Conservation (phyloP, 2,329 filamentous ascomycete species). For the Alternaria sp. region DNA sequence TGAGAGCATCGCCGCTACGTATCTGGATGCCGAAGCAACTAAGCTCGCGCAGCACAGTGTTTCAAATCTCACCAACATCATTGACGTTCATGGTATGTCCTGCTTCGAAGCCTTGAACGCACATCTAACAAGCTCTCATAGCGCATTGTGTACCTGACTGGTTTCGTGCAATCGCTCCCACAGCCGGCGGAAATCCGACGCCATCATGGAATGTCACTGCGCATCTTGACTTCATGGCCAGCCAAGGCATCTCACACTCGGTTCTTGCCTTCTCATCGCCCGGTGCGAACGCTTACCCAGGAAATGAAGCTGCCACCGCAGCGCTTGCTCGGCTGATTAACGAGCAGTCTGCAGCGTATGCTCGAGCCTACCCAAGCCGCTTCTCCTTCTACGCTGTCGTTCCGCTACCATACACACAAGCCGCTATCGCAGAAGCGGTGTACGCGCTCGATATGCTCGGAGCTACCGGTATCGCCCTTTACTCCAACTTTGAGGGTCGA, state of each 20-base stretch:
- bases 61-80: not conserved
- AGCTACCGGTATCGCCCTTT: not conserved
- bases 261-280: not conserved
- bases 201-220: slow-evolving; percentile 9
- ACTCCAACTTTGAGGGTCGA: not conserved
- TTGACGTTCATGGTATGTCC: slow-evolving; percentile 6
- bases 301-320: not conserved
- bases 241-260: not conserved
- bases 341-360: slow-evolving; percentile 11
- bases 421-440: slow-evolving; percentile 4
- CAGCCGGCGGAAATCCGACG: slow-evolving; percentile 12
- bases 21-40: not conserved
- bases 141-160: slow-evolving; percentile 17
- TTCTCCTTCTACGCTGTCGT: slow-evolving; percentile 21
- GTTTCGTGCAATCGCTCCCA: slow-evolving; percentile 11
- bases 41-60: not conserved
- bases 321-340: slow-evolving; percentile 18
- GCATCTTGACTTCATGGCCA: slow-evolving; percentile 15
- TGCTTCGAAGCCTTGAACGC: not conserved
- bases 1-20: not conserved
- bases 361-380: slow-evolving; percentile 3
- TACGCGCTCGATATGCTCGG: not conserved
- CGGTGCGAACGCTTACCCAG: slow-evolving; percentile 12
- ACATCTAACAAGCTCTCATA: not conserved
- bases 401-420: slow-evolving; percentile 9